Evolutionary conservation across 805 yeast genomes (phyloP).

Genomic region (Yamadazyma akitaensis): DNA sequence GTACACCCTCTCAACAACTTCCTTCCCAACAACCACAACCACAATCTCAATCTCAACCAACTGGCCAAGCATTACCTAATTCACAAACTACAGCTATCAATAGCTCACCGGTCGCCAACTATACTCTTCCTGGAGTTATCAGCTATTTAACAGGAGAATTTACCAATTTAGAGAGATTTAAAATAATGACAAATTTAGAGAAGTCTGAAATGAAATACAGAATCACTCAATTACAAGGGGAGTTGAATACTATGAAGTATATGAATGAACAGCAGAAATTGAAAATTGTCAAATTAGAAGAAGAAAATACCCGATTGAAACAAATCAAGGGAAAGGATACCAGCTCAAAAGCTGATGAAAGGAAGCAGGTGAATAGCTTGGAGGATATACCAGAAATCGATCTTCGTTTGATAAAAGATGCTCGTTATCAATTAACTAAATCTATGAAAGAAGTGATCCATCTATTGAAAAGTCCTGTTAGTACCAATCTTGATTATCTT

Average conservation of each 20-base stretch:
- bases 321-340: not conserved
- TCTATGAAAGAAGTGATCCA: constrained; percentile 36
- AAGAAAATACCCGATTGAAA: constrained; percentile 16
- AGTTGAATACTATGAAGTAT: constrained; percentile 42
- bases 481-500: constrained; percentile 13
- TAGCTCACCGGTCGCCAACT: constrained; percentile 36
- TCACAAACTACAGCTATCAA: constrained; percentile 3
- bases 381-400: constrained; percentile 32
- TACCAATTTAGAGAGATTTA: constrained; percentile 40
- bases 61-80: not conserved
- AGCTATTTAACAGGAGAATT: constrained; percentile 58
- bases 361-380: not conserved
- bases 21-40: constrained; percentile 11
- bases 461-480: constrained; percentile 28
- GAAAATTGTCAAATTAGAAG: constrained; percentile 38
- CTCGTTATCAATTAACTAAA: constrained; percentile 30
- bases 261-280: constrained; percentile 40
- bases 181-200: constrained; percentile 52
- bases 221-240: constrained; percentile 51
- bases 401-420: constrained; percentile 27
- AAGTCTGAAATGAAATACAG: constrained; percentile 50
- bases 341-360: not conserved
- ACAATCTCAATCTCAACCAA: constrained; percentile 7
- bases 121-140: constrained; percentile 57
- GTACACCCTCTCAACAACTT: not conserved